Evolutionary conservation across 176 grass and related monocot genomes (phyloP), one percentile per base, ranked within the genome.

Genomic region (Aechmea fasciata): DNA sequence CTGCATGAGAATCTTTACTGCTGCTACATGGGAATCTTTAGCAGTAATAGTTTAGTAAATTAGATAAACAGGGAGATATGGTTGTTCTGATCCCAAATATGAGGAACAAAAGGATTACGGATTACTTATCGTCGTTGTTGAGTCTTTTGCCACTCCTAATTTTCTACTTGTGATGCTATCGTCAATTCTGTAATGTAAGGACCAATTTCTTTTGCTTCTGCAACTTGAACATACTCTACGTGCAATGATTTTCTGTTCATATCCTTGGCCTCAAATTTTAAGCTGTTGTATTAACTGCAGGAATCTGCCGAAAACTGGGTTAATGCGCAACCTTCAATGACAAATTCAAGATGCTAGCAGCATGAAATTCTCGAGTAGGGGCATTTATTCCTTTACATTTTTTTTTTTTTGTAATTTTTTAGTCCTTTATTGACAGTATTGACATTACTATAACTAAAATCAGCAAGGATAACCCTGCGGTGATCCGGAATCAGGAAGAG

Each of bases 311-410:
- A 82, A 82, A 81, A 88, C 82, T 82, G 84, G 86, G 67, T 84
- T 79, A 29, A 80, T 80, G 41, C 94, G 90, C 77, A 99, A 73
- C 82, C 79, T 85, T 75, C 84, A 85, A 85, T 89, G 71, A 92
- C 63, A 22, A 75, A 68, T 18, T 63, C 53, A 19, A 64, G 71
- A 53, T 71, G n/a, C 67, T 50, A 61, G 64, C 41, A 75, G 78
- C 78, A 75, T 72, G 77, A 59, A 48, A 68, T 76, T 76, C 14
- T 71, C 79, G n/a, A 12, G 83, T 85, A 80, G 79, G 48, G 73
- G 77, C 79, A 29, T 64, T 64, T 33, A 59, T 9, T 15, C 5
- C 71, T 81, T 50, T 76, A 67, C 67, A 48, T 80, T 81, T 77
- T 64, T 80, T 81, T 77, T 64, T 23, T 62, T 76, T 85, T 80